Evolutionary conservation across 768 basidiomycete species (phyloP), one percentile per base, ranked within the genome.

Genomic region (Russula dissimulans): DNA sequence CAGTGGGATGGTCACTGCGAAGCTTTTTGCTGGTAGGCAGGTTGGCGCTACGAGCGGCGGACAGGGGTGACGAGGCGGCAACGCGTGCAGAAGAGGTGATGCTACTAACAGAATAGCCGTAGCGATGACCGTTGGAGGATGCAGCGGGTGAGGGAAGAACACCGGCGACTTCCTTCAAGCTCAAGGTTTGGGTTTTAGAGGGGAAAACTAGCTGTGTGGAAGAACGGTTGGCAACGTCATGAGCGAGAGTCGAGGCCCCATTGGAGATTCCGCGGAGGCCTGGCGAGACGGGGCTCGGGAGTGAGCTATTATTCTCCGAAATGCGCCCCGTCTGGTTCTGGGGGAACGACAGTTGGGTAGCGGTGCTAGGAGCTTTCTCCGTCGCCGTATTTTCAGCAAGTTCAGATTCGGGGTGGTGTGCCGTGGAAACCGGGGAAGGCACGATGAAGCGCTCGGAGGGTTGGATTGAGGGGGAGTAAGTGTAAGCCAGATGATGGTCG

Each of bases 1-100:
- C 87, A 0, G 79, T 78, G 1, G 90, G 81, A 65, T 80, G 77
- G 0, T 68, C 69, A 34, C 72, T 73, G 2, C 65, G 66, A 8
- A 50, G 39, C 47, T 41, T 59, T 54, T 75, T 78, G 67, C 72
- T 73, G 41, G 50, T 4, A 32, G 42, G 60, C 2, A 18, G 52
- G 22, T 63, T 54, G 11, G 45, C 12, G 22, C 31, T 63, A 26
- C 43, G 59, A 29, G 26, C 1, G 12, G 48, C 44, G 2, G 55
- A 51, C 10, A 57, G 22, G 42, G 59, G 55, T 1, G 55, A 50
- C 2, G 65, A 38, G 34, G 57, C 54, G 2, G 46, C 26, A 8
- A 39, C 48, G 15, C 36, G 59, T 15, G 55, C 38, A 0, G 64
- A 65, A 11, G 64, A 66, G 31, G 53, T 50, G 5, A 50, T 11